Base-by-base conservation (phyloP, 495 filamentous ascomycete species). In the Penicillium roqueforti region DNA sequence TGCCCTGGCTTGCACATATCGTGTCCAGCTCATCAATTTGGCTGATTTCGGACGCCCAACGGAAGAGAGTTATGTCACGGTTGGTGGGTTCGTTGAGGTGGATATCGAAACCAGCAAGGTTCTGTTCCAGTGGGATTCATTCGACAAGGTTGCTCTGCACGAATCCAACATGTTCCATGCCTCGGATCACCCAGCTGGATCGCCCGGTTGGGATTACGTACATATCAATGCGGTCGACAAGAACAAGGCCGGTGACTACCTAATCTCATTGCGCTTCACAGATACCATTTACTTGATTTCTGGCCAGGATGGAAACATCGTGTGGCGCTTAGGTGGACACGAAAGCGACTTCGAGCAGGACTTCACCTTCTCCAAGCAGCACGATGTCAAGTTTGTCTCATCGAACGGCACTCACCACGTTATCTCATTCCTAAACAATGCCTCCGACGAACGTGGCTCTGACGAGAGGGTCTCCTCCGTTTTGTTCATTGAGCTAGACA, bases 281-380 rank as follows among this genome's bases (percentile, higher is more conserved):
- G 73, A 75, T 65, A 74, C 77, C 31, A 67, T 86, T 44, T 82
- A 80, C 63, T 74, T 78, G 51, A 76, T 85, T 48, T 82, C 80
- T 18, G 80, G 79, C 31, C 71, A 74, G 32, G 73, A 80, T 49
- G 81, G 82, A 20, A 65, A 65, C 20, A 74, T 85, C 55, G 73
- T 83, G 52, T 86, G 83, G 83, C 74, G 77, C 9, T 68, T 86
- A 32, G 71, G 79, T 41, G 82, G 82, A 20, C 47, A 67, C 51
- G 60, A 67, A 46, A 61, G 76, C 49, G 65, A 75, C 38, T 78
- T 81, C 38, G 56, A 63, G 4, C 61, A 58, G 29, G 72, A 76
- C 54, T 79, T 80, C 58, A 67, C 73, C 1, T 85, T 86, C 65
- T 78, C 77, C 34, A 80, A 75, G 57, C 83, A 86, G 63, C 83